Percentiles rank a stretch among this genome's conserved stretches.
Conservation (phyloP, 306 rosid species). For the Phaseolus lunatus region DNA sequence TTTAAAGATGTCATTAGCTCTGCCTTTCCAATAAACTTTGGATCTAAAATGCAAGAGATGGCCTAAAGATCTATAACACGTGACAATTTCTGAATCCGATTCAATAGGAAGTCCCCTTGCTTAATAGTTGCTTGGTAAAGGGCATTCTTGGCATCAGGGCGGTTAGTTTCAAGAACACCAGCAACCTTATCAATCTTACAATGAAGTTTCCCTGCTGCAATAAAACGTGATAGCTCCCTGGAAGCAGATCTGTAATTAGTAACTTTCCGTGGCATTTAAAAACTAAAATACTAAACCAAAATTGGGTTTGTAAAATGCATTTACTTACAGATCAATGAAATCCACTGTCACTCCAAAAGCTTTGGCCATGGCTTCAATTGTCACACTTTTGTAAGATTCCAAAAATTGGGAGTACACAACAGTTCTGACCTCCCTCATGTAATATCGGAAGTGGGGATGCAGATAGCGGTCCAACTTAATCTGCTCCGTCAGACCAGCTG, state of each 20-base stretch:
- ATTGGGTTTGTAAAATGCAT: background rate
- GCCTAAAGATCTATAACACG: constrained; percentile 83
- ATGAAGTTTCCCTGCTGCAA: constrained; percentile 97
- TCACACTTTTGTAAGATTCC: constrained; percentile 97
- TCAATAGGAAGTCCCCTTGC: constrained; percentile 96
- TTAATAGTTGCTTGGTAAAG: constrained; percentile 96
- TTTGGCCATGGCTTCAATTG: constrained; percentile 96
- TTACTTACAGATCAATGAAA: constrained; percentile 90
- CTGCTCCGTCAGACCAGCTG: constrained; percentile 93
- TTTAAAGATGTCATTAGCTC: constrained; percentile 31
- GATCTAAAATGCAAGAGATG: constrained; percentile 21
- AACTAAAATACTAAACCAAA: background rate
- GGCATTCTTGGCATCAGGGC: constrained; percentile 96
- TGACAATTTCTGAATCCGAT: constrained; percentile 92
- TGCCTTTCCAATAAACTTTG: constrained; percentile 22
- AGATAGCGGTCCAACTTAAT: constrained; percentile 91
- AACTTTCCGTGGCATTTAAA: background rate
- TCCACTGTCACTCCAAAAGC: constrained; percentile 97
- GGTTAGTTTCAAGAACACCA: constrained; percentile 90
- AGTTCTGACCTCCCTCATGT: constrained; percentile 94
- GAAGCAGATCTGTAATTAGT: constrained; percentile 37
- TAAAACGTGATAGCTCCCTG: constrained; percentile 98
- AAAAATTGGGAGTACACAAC: constrained; percentile 91
- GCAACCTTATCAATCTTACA: constrained; percentile 98
- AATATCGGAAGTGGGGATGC: constrained; percentile 92